Base-by-base conservation (phyloP, 441 rosid genomes). In the Euphorbia schlechtendalii region DNA sequence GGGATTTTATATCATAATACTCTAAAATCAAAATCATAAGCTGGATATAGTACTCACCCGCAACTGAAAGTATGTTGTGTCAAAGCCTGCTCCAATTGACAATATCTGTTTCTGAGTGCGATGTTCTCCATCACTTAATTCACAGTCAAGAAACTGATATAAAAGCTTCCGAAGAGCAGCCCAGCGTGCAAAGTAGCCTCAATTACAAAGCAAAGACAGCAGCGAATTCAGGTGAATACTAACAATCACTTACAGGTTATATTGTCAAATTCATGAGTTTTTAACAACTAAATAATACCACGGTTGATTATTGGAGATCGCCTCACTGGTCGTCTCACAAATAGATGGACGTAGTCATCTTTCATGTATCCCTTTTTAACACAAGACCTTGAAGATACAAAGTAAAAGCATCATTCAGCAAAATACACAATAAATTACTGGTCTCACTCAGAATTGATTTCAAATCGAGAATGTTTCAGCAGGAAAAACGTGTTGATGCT, bases 111-210 rank as follows among this genome's bases (percentile, higher is more conserved):
- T 94, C 85, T 81, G 86, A 0, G 69, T 12, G 2, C 45, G 77
- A 58, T 71, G 59, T 46, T 73, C 61, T 62, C 57, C 82, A 54
- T 66, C 72, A 36, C 65, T 76, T 60, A 58, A 57, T 64, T 69
- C 77, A 63, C 77, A 76, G 63, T 88, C 91, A 52, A 91, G 88
- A 81, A 94, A 94, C 79, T 91, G 96, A 76, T 64, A 71, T 32
- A 94, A 63, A 74, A 91, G 86, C 85, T 86, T 86, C 63, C 96
- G 77, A 56, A 91, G 71, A 71, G 96, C 98, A 72, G 98, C 96
- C 98, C 96, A 94, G 40, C 98, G 97, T 27, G 98, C 84, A 76
- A 82, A 94, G 73, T 91, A 94, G 74, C 99, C 97, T 94, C 67
- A 58, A 69, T 69, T 1, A 10, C 7, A 24, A 45, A 41, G 65